Percentiles rank a stretch among this genome's conserved stretches.
phyloP scores from a whole-genome alignment of 179 eudicot genomes.

The Patellifolia procumbens region DNA sequence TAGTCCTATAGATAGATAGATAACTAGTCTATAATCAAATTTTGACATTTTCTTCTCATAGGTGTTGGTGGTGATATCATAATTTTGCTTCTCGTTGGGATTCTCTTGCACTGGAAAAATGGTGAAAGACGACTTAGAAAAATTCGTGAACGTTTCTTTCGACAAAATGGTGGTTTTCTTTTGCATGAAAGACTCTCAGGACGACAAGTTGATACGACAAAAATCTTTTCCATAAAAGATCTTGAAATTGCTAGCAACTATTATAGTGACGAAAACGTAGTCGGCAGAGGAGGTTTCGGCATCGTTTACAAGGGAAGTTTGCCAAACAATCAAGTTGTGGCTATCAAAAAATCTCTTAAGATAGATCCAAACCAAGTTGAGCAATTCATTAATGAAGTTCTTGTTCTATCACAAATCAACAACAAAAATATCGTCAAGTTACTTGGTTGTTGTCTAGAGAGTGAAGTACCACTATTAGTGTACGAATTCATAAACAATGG shows the following conservation, averaged over 20 bases:
- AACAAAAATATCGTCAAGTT: slow-evolving; percentile 12
- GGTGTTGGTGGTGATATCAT: not conserved
- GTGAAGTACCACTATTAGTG: slow-evolving; percentile 9
- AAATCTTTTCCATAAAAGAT: not conserved
- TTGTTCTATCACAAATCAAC: slow-evolving; percentile 8
- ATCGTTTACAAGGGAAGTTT: not conserved
- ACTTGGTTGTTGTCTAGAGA: slow-evolving; percentile 17
- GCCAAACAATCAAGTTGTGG: not conserved
- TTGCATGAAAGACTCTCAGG: not conserved
- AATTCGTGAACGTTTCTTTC: not conserved
- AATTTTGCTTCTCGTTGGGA: not conserved
- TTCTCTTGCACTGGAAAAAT: not conserved
- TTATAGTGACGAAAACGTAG: not conserved
- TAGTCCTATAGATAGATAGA: no score
- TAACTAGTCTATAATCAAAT: no score
- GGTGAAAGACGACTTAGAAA: not conserved
- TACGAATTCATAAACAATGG: slow-evolving; percentile 20
- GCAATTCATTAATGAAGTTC: slow-evolving; percentile 20
- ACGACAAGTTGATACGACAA: no score
- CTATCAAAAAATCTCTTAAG: slow-evolving; percentile 4
- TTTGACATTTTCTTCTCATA: not conserved
- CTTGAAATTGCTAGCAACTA: not conserved
- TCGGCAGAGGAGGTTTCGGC: slow-evolving; percentile 6
- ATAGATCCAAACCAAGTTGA: slow-evolving; percentile 6
- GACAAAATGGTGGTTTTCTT: not conserved